Conservation (phyloP, 208 protist genomes). For the Porcisia hertigi region DNA sequence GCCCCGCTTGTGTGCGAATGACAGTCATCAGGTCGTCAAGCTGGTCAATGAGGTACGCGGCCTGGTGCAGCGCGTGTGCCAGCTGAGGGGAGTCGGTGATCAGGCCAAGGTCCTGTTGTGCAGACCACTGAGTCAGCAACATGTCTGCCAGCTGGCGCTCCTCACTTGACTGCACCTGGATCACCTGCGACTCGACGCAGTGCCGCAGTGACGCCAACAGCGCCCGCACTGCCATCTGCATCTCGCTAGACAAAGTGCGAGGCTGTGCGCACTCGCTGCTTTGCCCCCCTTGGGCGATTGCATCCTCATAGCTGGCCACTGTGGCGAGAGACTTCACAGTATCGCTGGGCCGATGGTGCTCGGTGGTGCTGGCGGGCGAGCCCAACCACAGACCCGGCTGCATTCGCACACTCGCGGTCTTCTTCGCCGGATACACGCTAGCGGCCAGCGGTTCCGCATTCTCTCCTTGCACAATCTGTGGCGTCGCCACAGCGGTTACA, state of each 20-base stretch:
- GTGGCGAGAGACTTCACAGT: constrained; percentile 39
- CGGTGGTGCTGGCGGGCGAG: background rate
- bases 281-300: constrained; percentile 25
- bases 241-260: constrained; percentile 45
- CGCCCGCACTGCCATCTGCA: constrained; percentile 46
- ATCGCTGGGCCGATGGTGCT: constrained; percentile 37
- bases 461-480: background rate
- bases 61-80: constrained; percentile 42
- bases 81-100: constrained; percentile 48
- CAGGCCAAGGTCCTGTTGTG: constrained; percentile 37
- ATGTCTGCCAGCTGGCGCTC: constrained; percentile 27
- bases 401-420: constrained; percentile 21
- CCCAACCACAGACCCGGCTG: constrained; percentile 18
- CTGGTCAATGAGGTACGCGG: constrained; percentile 47
- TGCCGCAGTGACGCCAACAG: constrained; percentile 47
- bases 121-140: constrained; percentile 34
- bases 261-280: background rate
- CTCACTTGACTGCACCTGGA: constrained; percentile 35
- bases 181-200: constrained; percentile 41
- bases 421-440: background rate
- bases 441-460: background rate
- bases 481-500: background rate
- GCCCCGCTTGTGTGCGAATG: constrained; percentile 42
- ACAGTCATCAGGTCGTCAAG: constrained; percentile 50
- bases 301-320: constrained; percentile 32